Evolutionary conservation across 257 asterid genomes (phyloP).

Genomic region (Salvia hispanica): DNA sequence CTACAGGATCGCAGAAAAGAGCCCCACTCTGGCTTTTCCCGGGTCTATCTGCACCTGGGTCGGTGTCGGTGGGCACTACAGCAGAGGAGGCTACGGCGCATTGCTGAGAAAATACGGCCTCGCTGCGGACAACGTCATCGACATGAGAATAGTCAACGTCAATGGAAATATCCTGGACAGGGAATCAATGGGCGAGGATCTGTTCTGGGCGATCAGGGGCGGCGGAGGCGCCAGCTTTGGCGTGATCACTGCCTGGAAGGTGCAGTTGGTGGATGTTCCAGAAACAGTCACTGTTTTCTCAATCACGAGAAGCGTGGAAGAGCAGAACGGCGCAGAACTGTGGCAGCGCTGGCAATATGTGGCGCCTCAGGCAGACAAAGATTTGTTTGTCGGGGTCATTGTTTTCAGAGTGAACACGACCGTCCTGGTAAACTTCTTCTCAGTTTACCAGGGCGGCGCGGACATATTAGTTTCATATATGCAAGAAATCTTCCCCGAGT

Average conservation of each 20-base stretch:
- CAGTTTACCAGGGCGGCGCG: constrained; percentile 36
- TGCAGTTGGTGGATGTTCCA: constrained; percentile 22
- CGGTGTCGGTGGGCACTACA: constrained; percentile 39
- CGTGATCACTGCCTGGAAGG: constrained; percentile 36
- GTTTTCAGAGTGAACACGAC: too few species aligned
- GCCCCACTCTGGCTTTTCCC: constrained; percentile 32
- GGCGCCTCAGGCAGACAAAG: too few species aligned
- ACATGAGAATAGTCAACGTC: constrained; percentile 37
- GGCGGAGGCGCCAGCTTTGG: constrained; percentile 45
- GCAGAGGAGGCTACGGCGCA: constrained; percentile 43
- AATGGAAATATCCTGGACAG: constrained; percentile 36
- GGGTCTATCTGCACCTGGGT: constrained; percentile 27
- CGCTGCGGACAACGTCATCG: constrained; percentile 40
- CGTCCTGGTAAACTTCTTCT: constrained; percentile 24
- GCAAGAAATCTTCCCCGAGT: not conserved
- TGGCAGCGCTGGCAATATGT: not conserved
- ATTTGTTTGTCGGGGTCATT: too few species aligned
- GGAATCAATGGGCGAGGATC: constrained; percentile 39
- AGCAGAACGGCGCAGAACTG: not conserved
- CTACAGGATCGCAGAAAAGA: constrained; percentile 24
- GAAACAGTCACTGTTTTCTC: constrained; percentile 1
- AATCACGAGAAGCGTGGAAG: not conserved
- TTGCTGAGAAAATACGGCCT: constrained; percentile 39
- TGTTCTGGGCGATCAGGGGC: constrained; percentile 45
- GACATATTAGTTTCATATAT: constrained; percentile 28